Evolutionary conservation across 192 early-diverging fungal genomes (phyloP).

Genomic region (Cetraspora pellucida): DNA sequence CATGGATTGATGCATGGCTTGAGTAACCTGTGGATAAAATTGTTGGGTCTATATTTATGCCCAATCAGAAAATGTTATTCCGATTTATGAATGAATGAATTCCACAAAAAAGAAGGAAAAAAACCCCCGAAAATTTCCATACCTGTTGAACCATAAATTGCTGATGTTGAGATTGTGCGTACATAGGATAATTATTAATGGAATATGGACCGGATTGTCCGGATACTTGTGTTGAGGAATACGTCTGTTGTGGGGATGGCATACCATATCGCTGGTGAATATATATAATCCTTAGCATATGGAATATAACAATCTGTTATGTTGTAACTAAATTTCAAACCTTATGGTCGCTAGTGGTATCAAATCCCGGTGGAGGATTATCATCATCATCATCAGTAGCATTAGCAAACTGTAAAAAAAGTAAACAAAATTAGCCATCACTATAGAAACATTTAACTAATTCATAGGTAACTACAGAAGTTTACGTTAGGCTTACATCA

Average conservation of each 20-base stretch:
- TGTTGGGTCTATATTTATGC: neutral
- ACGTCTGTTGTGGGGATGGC: neutral
- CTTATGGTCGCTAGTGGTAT: slow-evolving; percentile 9
- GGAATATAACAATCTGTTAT: too few species aligned
- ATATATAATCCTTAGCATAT: too few species aligned
- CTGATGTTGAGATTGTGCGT: neutral
- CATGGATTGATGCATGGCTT: slow-evolving; percentile 17
- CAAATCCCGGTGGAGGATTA: slow-evolving; percentile 28
- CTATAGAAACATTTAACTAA: neutral
- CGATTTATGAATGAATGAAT: neutral
- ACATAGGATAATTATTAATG: slow-evolving; percentile 14
- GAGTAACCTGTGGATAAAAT: slow-evolving; percentile 31
- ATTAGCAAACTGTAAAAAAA: slow-evolving; percentile 26
- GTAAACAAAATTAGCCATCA: neutral
- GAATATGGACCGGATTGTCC: neutral
- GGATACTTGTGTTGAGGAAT: neutral
- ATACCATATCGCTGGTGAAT: neutral
- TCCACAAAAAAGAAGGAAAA: neutral
- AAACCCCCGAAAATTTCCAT: neutral
- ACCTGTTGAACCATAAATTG: slow-evolving; percentile 28
- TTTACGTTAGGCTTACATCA: slow-evolving; percentile 36
- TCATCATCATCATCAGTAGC: slow-evolving; percentile 32
- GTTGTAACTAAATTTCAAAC: neutral
- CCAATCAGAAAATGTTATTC: neutral
- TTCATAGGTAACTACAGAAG: neutral